Evolutionary conservation across 176 grass and related monocot genomes (phyloP).

Genomic region (Juncus inflexus): DNA sequence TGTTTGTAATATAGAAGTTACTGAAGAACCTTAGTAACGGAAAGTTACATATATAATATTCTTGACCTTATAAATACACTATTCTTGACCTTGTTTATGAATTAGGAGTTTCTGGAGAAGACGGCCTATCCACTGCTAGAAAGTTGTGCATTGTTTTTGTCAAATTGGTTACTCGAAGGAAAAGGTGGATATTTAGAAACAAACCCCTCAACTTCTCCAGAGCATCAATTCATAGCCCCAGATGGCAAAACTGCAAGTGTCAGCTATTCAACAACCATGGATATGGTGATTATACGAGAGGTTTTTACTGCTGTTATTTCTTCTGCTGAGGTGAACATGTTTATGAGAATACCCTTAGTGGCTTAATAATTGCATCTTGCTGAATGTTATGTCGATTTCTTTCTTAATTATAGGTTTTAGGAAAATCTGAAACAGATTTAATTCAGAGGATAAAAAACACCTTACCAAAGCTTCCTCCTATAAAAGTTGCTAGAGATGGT

Average conservation of each 20-base stretch:
- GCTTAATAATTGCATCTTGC: neutral
- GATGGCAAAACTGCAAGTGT: constrained; percentile 72
- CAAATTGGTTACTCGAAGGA: constrained; percentile 76
- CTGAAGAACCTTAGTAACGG: too few species aligned
- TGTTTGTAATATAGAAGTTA: too few species aligned
- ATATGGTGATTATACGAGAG: constrained; percentile 80
- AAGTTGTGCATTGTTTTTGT: constrained; percentile 78
- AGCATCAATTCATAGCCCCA: constrained; percentile 83
- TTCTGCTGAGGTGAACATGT: constrained; percentile 57
- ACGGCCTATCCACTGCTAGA: constrained; percentile 74
- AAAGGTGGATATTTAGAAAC: constrained; percentile 51
- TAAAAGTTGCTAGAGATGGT: constrained; percentile 71
- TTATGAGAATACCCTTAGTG: too few species aligned
- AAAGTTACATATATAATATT: too few species aligned
- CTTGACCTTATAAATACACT: too few species aligned
- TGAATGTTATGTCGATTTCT: neutral
- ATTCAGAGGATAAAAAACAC: constrained; percentile 62
- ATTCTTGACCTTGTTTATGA: neutral
- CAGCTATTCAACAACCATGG: constrained; percentile 90
- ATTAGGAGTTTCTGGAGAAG: constrained; percentile 68
- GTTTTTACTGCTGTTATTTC: constrained; percentile 59
- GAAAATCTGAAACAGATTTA: constrained; percentile 48
- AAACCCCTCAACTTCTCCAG: constrained; percentile 90
- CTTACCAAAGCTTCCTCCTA: constrained; percentile 52
- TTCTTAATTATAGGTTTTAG: constrained; percentile 47